Base-by-base conservation (phyloP, 805 yeast species). In the Novakomyces olei region DNA sequence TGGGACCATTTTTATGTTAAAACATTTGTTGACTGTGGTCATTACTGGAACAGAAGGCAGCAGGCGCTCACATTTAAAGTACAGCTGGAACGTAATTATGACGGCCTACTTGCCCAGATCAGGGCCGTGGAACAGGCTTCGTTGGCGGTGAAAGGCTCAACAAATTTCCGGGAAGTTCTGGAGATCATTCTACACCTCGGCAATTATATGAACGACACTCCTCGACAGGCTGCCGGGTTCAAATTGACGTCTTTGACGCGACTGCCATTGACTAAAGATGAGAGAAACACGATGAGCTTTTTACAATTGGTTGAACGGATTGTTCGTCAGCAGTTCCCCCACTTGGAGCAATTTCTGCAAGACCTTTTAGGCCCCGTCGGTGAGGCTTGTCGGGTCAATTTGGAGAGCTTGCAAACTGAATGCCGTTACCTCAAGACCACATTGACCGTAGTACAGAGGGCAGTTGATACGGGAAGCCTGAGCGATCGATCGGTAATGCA, bases 171-270 rank as follows among this genome's bases (percentile, higher is more conserved):
- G 39, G 65, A 68, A 35, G 70, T 88, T 10, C 65, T 91, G 45
- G 81, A 78, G 36, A 69, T 88, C 30, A 85, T 88, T 39, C 58
- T 83, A 40, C 72, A 83, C 3, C 88, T 88, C 32, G 99, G 98
- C 37, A 88, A 88, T 50, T 85, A 72, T 50, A 88, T 88, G 98
- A 88, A 91, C 49, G 93, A 81, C 45, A 59, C 69, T n/a, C 61
- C 79, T 2, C 83, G 81, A 44, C 92, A 81, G 49, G 96, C 95
- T 1, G 65, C 67, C 41, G 99, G 99, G 3, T 91, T 91, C 61
- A 75, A 76, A 45, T 58, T 88, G 37, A 73, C 78, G 29, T 78
- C 94, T n/a, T 60, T 88, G 34, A 94, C 81, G 46, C 60, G 96
- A 42, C 61, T 88, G 37, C 78, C 75, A 20, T 81, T 91, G 42